Base-by-base conservation (phyloP, 1,284 basidiomycete species). In the Rhodotorula sp. region DNA sequence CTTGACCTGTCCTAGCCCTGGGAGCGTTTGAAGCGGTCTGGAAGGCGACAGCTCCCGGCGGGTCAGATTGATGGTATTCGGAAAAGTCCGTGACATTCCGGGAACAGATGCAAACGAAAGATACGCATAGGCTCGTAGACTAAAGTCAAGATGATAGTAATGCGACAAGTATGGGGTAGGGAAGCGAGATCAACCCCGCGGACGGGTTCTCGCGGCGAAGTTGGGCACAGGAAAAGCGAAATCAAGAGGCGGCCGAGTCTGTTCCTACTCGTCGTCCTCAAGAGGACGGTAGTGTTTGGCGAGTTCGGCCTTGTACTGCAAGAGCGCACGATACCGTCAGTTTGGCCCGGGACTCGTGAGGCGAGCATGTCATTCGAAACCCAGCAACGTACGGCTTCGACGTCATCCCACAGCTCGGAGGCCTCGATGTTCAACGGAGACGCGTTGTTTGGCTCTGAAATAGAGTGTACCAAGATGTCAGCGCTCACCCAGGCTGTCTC, bases 361-460 rank as follows among this genome's bases (percentile, higher is more conserved):
- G 14, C 20, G 48, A 49, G 20, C 20, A 49, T 24, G 20, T 12
- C 48, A 22, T 3, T 49, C 5, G 48, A 49, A 24, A 53, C 4
- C 24, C 1, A 22, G n/a, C 22, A 10, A 62, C 62, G 26, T 29
- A 62, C 62, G 10, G 53, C 70, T 12, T 86, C 85, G 18, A 42
- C 44, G 48, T 85, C 84, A 69, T 84, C 84, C 91, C 91, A 93
- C 29, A 91, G 82, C 22, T 84, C 84, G 3, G 91, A 89, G 6
- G 91, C 91, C 74, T 93, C 91, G 6, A 87, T 83, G 79, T 93
- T 93, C 67, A 93, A 81, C 4, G 91, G 91, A 6, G 91, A 92
- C 7, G 88, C 89, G 78, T 93, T 93, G 83, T 93, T 93, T 37
- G 91, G 91, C 81, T 93, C 91, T 62, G 44, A 15, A 22, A 58